These are phyloP conservation scores for Corynespora cassiicola DNA, from an alignment of 2,329 filamentous ascomycete genomes.

Conservation along the genomic window DNA sequence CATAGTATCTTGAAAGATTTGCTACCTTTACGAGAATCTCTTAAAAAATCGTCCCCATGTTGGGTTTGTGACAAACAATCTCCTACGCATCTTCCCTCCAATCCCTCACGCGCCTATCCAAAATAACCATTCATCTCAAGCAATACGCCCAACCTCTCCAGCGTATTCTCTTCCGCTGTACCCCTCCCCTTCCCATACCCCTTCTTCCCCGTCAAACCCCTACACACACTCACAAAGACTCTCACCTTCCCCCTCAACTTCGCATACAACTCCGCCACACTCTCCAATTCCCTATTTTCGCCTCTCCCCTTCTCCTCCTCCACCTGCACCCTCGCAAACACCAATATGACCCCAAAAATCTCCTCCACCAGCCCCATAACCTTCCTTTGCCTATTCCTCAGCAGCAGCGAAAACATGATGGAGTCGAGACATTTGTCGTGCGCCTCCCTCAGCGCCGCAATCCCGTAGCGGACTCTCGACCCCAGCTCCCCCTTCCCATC, in stretches of 20 bases:
- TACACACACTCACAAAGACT: conserved; percentile 77
- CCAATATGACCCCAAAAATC: conserved; percentile 75
- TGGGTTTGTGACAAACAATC: too few species aligned
- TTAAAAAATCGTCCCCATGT: too few species aligned
- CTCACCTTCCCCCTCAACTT: conserved; percentile 74
- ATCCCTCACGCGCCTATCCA: too few species aligned
- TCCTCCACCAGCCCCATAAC: conserved; percentile 77
- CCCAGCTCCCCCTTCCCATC: conserved; percentile 54
- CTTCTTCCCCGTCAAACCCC: conserved; percentile 69
- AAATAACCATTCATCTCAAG: conserved; percentile 78
- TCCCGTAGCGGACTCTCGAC: conserved; percentile 59
- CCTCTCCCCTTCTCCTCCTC: conserved; percentile 11
- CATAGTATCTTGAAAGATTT: too few species aligned
- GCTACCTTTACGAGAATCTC: too few species aligned
- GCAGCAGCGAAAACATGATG: conserved; percentile 75
- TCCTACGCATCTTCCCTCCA: too few species aligned
- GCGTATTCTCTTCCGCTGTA: conserved; percentile 61
- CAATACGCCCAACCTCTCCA: conserved; percentile 71
- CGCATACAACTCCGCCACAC: conserved; percentile 62
- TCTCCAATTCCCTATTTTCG: conserved; percentile 19
- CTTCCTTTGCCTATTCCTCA: conserved; percentile 77
- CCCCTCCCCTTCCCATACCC: conserved; percentile 47
- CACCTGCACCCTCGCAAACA: conserved; percentile 58
- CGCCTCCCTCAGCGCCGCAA: conserved; percentile 70
- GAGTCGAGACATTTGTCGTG: conserved; percentile 78